Evolutionary conservation across 768 basidiomycete genomes (phyloP).

Genomic region (Phaeolepiota aurea): DNA sequence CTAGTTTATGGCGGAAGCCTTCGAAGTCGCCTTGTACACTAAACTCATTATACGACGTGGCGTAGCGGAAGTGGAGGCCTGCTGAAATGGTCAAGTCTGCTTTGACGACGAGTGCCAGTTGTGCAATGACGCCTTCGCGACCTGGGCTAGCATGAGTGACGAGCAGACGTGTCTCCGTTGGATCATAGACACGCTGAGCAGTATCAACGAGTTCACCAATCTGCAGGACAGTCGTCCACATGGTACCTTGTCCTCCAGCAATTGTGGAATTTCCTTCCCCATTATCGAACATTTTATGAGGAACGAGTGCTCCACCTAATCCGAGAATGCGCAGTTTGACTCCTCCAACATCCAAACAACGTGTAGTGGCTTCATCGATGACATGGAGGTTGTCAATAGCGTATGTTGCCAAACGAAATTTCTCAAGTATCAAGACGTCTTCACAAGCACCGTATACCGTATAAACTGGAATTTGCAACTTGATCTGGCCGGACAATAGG

Average conservation of each 20-base stretch:
- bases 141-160: conserved; percentile 90
- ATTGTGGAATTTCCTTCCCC: conserved; percentile 95
- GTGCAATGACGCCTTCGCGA: conserved; percentile 85
- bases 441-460: conserved; percentile 98
- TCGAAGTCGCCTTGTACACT: conserved; percentile 87
- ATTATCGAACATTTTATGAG: conserved; percentile 92
- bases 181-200: conserved; percentile 88
- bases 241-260: conserved; percentile 94
- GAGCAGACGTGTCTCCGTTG: conserved; percentile 87
- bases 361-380: conserved; percentile 93
- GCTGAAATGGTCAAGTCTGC: conserved; percentile 92
- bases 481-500: conserved; percentile 83
- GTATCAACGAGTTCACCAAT: conserved; percentile 98
- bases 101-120: conserved; percentile 85
- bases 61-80: conserved; percentile 96
- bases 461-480: conserved; percentile 88
- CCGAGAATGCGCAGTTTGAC: conserved; percentile 93
- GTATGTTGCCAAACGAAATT: conserved; percentile 79
- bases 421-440: conserved; percentile 89
- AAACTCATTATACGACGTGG: conserved; percentile 95
- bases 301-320: conserved; percentile 89
- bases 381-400: conserved; percentile 85
- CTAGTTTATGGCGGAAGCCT: conserved; percentile 75
- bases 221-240: conserved; percentile 98
- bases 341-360: conserved; percentile 85